Percentiles rank a stretch among this genome's conserved stretches.
phyloP scores from a whole-genome alignment of 208 protist genomes.

The Leishmania turanica region DNA sequence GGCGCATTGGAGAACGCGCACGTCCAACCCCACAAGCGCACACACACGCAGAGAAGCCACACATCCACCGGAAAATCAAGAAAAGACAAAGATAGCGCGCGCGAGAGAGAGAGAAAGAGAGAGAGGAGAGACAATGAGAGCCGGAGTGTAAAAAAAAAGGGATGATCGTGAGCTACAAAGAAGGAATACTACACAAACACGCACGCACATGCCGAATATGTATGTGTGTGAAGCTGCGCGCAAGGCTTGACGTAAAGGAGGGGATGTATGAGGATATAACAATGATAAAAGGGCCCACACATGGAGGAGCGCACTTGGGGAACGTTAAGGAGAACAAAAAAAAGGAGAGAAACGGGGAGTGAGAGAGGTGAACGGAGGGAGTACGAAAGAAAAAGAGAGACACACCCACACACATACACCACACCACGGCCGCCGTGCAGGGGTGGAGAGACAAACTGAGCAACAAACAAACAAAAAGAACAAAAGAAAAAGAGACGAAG shows the following conservation, averaged over 20 bases:
- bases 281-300: not conserved
- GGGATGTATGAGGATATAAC: not conserved
- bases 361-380: not conserved
- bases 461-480: too few species aligned
- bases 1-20: not conserved
- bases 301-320: not conserved
- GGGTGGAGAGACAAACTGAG: not conserved
- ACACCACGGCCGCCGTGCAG: not conserved
- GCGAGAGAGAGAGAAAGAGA: not conserved
- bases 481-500: not conserved
- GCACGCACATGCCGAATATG: not conserved
- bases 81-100: not conserved
- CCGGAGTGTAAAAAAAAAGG: not conserved
- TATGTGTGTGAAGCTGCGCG: not conserved
- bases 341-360: not conserved
- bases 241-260: not conserved
- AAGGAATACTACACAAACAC: constrained; percentile 6
- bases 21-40: not conserved
- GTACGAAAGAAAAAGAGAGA: not conserved
- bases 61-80: not conserved
- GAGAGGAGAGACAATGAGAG: not conserved
- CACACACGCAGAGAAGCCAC: not conserved
- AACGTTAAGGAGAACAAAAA: not conserved
- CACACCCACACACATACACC: not conserved
- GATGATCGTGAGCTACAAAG: not conserved